Evolutionary conservation across 2,329 filamentous ascomycete species (phyloP), one percentile per base, ranked within the genome.

Genomic region (Diaporthe ampelina): DNA sequence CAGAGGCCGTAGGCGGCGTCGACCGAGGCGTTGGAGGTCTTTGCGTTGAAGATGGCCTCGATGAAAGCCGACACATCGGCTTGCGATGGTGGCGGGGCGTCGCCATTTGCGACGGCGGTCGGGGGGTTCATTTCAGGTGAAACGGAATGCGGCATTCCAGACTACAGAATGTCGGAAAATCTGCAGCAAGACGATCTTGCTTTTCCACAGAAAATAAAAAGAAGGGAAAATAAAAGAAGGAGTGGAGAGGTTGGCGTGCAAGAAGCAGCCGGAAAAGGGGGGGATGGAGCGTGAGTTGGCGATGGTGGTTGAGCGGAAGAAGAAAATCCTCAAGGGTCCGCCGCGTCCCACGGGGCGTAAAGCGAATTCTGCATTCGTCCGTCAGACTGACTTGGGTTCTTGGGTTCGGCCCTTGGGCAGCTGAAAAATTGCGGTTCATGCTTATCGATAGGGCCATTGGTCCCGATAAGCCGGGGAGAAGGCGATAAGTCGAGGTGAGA

Each of bases 21-120:
- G 82, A 95, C 88, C 21, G 93, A 93, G 76, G 90, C 88, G 80
- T 91, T 88, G 4, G 93, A 94, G 5, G 91, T 91, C 80, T 91
- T 86, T 52, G 93, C 90, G 61, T 87, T 90, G 83, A 95, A 94
- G 77, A 94, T 89, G 67, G 88, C 91, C 78, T 91, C 86, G 78
- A 95, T 81, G 57, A 95, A 84, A 73, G 89, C 88, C 76, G 88
- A 84, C 76, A 96, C 85, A 76, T 95, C 94, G 77, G 91, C 90
- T 79, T 90, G 85, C 43, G 91, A 89, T 76, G 93, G 92, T 77
- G 91, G 87, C 78, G 88, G 87, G 68, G 48, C 77, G 40, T 76
- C 77, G 69, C 70, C 74, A 61, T 79, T 78, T 24, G 76, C 75
- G 73, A 77, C 76, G 54, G 79, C 75, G 48, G 71, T 76, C 1